phyloP scores from a whole-genome alignment of 2,329 filamentous ascomycete genomes.

The Sporothrix brunneoviolacea region DNA sequence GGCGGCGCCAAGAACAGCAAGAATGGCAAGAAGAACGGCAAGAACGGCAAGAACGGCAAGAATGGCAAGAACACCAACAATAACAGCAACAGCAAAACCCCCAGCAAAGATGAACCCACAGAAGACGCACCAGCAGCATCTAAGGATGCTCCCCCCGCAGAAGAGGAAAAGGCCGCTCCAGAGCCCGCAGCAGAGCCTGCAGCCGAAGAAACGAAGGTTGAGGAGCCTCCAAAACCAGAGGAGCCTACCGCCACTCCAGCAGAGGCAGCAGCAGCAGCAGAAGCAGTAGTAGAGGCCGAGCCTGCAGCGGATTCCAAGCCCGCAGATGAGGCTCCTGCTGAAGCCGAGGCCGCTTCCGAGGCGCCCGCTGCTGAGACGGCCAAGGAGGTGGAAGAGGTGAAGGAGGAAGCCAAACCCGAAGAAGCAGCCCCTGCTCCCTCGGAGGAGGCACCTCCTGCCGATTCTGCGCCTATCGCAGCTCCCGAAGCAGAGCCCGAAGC shows the following conservation, averaged over 20 bases:
- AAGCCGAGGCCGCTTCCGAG: not conserved
- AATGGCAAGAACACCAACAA: slow-evolving; percentile 11
- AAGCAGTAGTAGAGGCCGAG: slow-evolving; percentile 13
- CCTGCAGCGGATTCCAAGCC: not conserved
- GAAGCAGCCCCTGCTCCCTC: too few relatives aligned
- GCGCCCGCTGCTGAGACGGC: too few relatives aligned
- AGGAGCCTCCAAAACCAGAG: too few relatives aligned
- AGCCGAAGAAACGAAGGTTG: too few relatives aligned
- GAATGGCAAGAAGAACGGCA: slow-evolving; percentile 19
- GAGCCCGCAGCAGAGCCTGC: not conserved
- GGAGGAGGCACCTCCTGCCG: too few relatives aligned
- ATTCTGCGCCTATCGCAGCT: too few relatives aligned
- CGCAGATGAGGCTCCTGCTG: slow-evolving; percentile 8
- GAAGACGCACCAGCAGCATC: too few relatives aligned
- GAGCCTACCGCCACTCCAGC: not conserved
- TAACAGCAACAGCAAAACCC: too few relatives aligned
- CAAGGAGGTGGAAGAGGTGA: too few relatives aligned
- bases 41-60: slow-evolving; percentile 17
- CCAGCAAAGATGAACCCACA: not conserved
- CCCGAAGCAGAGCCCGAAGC: too few relatives aligned
- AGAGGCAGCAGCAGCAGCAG: slow-evolving; percentile 14
- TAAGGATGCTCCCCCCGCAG: too few relatives aligned
- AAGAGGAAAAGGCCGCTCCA: not conserved
- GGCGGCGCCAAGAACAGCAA: not conserved
- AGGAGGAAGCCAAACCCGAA: too few relatives aligned